Evolutionary conservation across 176 grass and related monocot genomes (phyloP).

Genomic region (Zizania latifolia): DNA sequence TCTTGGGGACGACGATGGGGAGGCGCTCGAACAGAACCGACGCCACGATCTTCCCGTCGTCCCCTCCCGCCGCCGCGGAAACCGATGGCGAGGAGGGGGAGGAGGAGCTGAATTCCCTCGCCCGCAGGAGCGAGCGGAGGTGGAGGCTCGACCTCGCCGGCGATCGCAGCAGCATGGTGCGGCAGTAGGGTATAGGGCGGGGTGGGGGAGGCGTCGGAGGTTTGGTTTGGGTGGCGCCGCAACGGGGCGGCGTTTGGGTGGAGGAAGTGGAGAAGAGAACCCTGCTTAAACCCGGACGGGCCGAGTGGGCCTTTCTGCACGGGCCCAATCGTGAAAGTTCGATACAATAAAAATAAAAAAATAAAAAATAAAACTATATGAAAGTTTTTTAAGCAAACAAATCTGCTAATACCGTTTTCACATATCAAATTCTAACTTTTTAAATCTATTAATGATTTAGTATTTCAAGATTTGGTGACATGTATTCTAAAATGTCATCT

Average conservation of each 20-base stretch:
- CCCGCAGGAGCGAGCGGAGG: conserved; percentile 33
- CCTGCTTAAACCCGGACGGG: conserved; percentile 45
- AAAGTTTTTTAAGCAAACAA: too few relatives aligned
- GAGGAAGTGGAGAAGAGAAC: conserved; percentile 27
- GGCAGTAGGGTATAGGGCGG: neutral
- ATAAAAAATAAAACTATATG: too few relatives aligned
- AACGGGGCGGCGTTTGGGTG: neutral
- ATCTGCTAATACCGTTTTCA: too few relatives aligned
- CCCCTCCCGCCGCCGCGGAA: conserved; percentile 9
- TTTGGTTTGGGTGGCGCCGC: conserved; percentile 7
- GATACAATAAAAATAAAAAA: too few relatives aligned
- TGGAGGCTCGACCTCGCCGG: conserved; percentile 13
- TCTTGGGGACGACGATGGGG: conserved; percentile 86
- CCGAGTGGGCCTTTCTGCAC: conserved; percentile 18
- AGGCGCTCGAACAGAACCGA: conserved; percentile 91
- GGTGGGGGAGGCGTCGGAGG: neutral
- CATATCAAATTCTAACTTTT: too few relatives aligned
- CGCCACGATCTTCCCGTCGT: conserved; percentile 61
- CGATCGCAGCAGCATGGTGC: conserved; percentile 35
- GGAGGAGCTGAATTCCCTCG: conserved; percentile 40
- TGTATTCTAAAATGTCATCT: too few relatives aligned
- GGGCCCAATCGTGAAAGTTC: conserved; percentile 1
- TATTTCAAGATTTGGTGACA: too few relatives aligned
- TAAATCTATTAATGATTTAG: too few relatives aligned
- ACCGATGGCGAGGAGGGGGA: neutral